phyloP scores from a whole-genome alignment of 768 basidiomycete species.

The Amanita brunnescens region DNA sequence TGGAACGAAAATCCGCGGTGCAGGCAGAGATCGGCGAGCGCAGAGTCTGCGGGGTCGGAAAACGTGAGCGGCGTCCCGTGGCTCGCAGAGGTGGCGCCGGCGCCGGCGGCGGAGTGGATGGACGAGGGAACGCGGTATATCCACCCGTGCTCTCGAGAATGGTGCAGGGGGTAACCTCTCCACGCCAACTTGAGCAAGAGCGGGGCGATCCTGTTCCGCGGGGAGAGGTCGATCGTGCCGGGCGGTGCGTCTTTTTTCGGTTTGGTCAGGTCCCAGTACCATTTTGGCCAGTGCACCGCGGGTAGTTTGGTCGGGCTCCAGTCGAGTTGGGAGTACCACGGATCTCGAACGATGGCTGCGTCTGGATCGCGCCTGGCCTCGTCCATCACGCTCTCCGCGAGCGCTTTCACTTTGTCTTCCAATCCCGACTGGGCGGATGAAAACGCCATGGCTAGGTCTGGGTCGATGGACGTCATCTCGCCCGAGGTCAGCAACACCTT shows the following conservation, averaged over 20 bases:
- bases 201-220: slow-evolving; percentile 75
- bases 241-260: slow-evolving; percentile 60
- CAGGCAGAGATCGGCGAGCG: slow-evolving; percentile 39
- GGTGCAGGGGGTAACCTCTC: slow-evolving; percentile 77
- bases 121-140: slow-evolving; percentile 74
- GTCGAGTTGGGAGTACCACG: slow-evolving; percentile 59
- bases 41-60: slow-evolving; percentile 52
- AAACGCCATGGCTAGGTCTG: slow-evolving; percentile 40
- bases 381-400: background rate
- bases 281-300: slow-evolving; percentile 79
- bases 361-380: background rate
- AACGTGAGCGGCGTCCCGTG: slow-evolving; percentile 38
- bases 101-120: too few species aligned
- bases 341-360: slow-evolving; percentile 27
- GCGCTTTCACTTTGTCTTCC: background rate
- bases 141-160: slow-evolving; percentile 89
- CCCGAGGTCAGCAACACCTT: slow-evolving; percentile 35
- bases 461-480: slow-evolving; percentile 30
- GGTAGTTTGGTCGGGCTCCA: slow-evolving; percentile 48
- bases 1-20: slow-evolving; percentile 60
- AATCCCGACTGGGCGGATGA: slow-evolving; percentile 32
- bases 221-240: slow-evolving; percentile 78
- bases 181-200: slow-evolving; percentile 82
- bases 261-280: slow-evolving; percentile 88
- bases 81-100: slow-evolving; percentile 28